Evolutionary conservation across 2,329 filamentous ascomycete species (phyloP), one percentile per base, ranked within the genome.

Genomic region (Blastomyces parvus): DNA sequence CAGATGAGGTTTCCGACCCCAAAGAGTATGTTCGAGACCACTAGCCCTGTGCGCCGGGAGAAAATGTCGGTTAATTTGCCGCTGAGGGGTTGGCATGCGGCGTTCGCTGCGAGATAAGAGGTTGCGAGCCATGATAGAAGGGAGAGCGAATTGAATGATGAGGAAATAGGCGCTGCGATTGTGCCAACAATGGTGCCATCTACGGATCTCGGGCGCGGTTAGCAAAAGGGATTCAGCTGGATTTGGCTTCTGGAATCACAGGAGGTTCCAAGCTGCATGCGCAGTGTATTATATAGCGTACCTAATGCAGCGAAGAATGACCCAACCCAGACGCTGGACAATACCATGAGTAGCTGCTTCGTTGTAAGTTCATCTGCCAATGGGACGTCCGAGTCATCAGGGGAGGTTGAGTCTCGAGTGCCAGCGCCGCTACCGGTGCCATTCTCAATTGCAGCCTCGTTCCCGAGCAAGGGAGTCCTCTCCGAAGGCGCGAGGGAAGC

Each of bases 1-100:
- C 91, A 96, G 66, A 95, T 87, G 65, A 94, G 76, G 65, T 94
- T 96, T 0, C 91, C 91, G 0, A 80, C 77, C 0, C 87, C 88
- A 71, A 96, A 96, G 73, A 93, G 84, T 63, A 90, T 66, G 72
- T 94, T 94, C 68, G 87, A 90, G 66, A 93, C 86, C 13, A 95
- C 79, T 2, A 96, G 78, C 0, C 91, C 91, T 0, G 88, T 86
- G 0, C 89, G 84, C 5, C 91, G 85, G 13, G 88, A 89, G 71
- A 94, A 94, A 59, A 96, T 94, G 73, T 96, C 92, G 0, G 91
- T 96, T 64, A 96, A 75, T 5, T 91, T 86, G 6, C 92, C 92
- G 9, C 88, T 91, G 25, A 96, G 82, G 14, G 91, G 91, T 74
- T 96, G 91, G 69, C 86, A 90, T 0, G 90, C 90, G 1, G 91